Base-by-base conservation (phyloP, 2,329 filamentous ascomycete species). In the Triangularia verruculosa region DNA sequence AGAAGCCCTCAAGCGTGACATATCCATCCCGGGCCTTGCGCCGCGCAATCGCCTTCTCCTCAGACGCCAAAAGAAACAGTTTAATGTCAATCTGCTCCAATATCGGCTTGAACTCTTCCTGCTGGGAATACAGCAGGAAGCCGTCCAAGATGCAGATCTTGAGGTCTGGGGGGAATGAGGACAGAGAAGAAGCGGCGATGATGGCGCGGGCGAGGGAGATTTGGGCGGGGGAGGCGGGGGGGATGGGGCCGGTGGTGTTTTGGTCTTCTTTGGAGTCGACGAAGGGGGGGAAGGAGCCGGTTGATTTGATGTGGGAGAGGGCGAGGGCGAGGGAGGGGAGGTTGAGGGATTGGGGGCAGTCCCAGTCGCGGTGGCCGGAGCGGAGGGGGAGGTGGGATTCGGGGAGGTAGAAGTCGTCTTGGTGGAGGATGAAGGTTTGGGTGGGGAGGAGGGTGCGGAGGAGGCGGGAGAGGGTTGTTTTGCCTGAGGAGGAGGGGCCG, bases 391-490 rank as follows among this genome's bases (percentile, higher is more conserved):
- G 76, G 63, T 85, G 83, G 28, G 83, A 78, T 74, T 98, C 94
- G 0, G 90, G 82, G 68, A 87, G 88, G 79, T 97, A 99, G 75
- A 98, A 99, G 77, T 99, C 95, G 79, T 99, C 95, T 75, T 97
- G 88, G 75, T 99, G 95, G 22, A 99, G 83, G 72, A 98, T 91
- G 72, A 93, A 94, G 15, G 87, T 83, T 22, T 27, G n/a, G n/a
- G n/a, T 81, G 8, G 88, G 88, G 72, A 97, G 93, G 68, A 96
- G 88, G 73, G 91, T 87, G 64, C 92, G 88, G 17, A 99, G 82
- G 12, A 97, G 83, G 2, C 94, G 86, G 20, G 93, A 91, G 13
- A 99, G 85, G 2, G 95, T 98, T 2, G 95, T 98, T 80, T 99
- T 99, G 65, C 95, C 95, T 71, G 91, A 94, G 3, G 91, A 96